phyloP scores from a whole-genome alignment of 2,329 filamentous ascomycete species.

The Colletotrichum horii region DNA sequence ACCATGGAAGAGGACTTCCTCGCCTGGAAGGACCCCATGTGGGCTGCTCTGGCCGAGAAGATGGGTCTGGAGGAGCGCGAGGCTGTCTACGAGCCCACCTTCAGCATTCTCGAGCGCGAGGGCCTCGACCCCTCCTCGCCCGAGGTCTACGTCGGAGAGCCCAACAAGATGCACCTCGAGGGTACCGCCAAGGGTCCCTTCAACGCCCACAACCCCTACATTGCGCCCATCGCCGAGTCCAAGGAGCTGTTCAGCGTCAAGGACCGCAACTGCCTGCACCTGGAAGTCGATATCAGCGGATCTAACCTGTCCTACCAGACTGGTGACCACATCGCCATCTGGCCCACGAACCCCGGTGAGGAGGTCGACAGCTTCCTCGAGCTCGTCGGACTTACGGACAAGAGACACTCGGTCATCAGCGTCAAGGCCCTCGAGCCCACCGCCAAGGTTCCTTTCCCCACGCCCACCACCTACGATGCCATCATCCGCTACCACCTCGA shows the following conservation, averaged over 20 bases:
- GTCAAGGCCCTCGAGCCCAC: slow-evolving; percentile 94
- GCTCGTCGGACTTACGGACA: slow-evolving; percentile 75
- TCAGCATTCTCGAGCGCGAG: slow-evolving; percentile 79
- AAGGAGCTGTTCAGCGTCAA: slow-evolving; percentile 87
- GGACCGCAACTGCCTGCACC: slow-evolving; percentile 92
- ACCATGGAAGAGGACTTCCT: slow-evolving; percentile 99
- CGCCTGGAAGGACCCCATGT: slow-evolving; percentile 99
- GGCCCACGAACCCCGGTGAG: slow-evolving; percentile 92
- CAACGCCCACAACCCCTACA: slow-evolving; percentile 96
- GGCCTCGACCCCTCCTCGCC: slow-evolving; percentile 75
- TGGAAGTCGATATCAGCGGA: slow-evolving; percentile 90
- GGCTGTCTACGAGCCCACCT: slow-evolving; percentile 92
- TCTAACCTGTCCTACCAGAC: slow-evolving; percentile 95
- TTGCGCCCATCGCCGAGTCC: slow-evolving; percentile 92
- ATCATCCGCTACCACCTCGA: slow-evolving; percentile 96
- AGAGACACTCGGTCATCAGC: slow-evolving; percentile 81
- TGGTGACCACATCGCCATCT: slow-evolving; percentile 95
- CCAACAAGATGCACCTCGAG: slow-evolving; percentile 94
- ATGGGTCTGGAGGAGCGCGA: slow-evolving; percentile 95
- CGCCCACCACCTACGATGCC: slow-evolving; percentile 94
- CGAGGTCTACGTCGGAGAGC: slow-evolving; percentile 92
- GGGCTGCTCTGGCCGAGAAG: slow-evolving; percentile 80
- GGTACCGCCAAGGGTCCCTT: slow-evolving; percentile 84
- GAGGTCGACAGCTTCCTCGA: slow-evolving; percentile 91
- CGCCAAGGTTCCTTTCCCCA: slow-evolving; percentile 96